Evolutionary conservation across 1,284 basidiomycete genomes (phyloP), one percentile per base, ranked within the genome.

Genomic region (Filobasidium uniguttulatum): DNA sequence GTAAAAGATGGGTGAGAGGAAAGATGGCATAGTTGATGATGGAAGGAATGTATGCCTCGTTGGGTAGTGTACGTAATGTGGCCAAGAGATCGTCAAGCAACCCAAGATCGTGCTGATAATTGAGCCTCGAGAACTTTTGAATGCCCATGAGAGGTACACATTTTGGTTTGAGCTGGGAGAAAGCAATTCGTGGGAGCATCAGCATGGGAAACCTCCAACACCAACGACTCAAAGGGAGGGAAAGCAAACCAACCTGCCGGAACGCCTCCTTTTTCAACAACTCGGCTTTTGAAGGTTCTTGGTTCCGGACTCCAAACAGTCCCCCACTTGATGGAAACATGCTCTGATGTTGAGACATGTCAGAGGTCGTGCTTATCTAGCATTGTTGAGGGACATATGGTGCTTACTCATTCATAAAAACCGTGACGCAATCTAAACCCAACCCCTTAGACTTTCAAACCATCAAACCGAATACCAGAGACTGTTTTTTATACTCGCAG

Each of bases 21-120:
- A 87, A 84, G 68, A 90, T 85, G 29, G 80, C 71, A 66, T 94
- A 96, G 47, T 82, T 81, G 40, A 87, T 77, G 35, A 89, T 72
- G n/a, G 77, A 74, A 0, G 77, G 63, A 1, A 75, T 72, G 29
- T 88, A 73, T 3, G 61, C 57, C 3, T 61, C 51, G 19, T 66
- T 57, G 1, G 73, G 69, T 5, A 69, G 66, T 1, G 58, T 55
- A 37, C 73, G 25, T 67, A 76, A 46, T 83, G 85, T 1, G 82
- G 82, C 4, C 67, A 91, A 43, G 71, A 62, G 6, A 62, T 91
- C 10, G 64, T 87, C 10, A 72, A 76, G 57, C 76, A 83, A 58
- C 69, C 81, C 15, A 8, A 44, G 46, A n/a, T 41, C 46, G 10
- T 35, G 31, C 2, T 33, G 20, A 17, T 51, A 48, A 5, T 33